Conservation (phyloP, 768 basidiomycete species). For the Kondoa subrosea region DNA sequence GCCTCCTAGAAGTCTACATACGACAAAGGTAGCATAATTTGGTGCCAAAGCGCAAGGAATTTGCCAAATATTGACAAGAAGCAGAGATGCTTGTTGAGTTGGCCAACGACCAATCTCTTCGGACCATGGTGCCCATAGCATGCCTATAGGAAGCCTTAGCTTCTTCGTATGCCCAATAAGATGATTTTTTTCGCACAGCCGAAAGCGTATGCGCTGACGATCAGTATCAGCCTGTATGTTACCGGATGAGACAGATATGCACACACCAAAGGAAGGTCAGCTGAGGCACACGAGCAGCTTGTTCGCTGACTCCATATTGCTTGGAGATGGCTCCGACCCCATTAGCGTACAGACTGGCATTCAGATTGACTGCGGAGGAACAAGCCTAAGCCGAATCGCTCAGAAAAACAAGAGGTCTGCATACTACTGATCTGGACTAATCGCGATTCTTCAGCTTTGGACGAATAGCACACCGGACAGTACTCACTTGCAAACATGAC, state of each 20-base stretch:
- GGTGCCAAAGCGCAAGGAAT: slow-evolving; percentile 28
- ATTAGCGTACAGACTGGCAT: slow-evolving; percentile 28
- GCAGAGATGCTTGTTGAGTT: slow-evolving; percentile 27
- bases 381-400: no score
- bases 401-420: no score
- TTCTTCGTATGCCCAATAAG: slow-evolving; percentile 7
- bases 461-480: background rate
- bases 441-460: background rate
- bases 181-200: background rate
- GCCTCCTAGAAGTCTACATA: slow-evolving; percentile 29
- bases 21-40: slow-evolving; percentile 27
- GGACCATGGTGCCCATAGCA: slow-evolving; percentile 26
- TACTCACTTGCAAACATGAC: background rate
- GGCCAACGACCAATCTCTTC: slow-evolving; percentile 29
- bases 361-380: slow-evolving; percentile 26
- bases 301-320: slow-evolving; percentile 27
- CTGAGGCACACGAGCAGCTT: slow-evolving; percentile 28
- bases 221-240: slow-evolving; percentile 25
- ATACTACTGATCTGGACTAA: background rate
- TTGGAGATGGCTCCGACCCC: slow-evolving; percentile 25
- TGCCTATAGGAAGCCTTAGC: background rate
- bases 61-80: slow-evolving; percentile 31
- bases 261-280: slow-evolving; percentile 18
- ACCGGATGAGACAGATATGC: slow-evolving; percentile 29
- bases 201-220: background rate